A percentile compares a stretch with the other conserved stretches of the same genome.
These are phyloP conservation scores for Tulasnella sp. DNA, from an alignment of 768 basidiomycete genomes.

Conservation along the genomic window DNA sequence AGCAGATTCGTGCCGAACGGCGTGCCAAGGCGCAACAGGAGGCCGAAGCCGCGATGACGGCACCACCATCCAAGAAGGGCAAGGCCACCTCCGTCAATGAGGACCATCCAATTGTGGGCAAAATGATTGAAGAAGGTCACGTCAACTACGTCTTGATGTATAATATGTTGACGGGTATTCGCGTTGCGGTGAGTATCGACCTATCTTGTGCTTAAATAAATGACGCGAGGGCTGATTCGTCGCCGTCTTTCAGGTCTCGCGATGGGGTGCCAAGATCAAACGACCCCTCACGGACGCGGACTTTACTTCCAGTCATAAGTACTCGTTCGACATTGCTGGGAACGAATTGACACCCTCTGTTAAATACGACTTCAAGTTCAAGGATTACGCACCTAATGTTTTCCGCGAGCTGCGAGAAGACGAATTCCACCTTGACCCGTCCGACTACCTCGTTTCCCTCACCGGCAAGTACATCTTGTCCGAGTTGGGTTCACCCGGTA, in stretches of 20 bases:
- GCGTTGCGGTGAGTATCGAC: slow-evolving; percentile 61
- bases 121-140: slow-evolving; percentile 95
- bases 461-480: slow-evolving; percentile 97
- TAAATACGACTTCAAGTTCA: slow-evolving; percentile 99
- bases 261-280: slow-evolving; percentile 92
- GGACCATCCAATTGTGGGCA: slow-evolving; percentile 70
- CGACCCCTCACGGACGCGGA: slow-evolving; percentile 76
- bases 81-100: slow-evolving; percentile 20
- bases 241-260: slow-evolving; percentile 52
- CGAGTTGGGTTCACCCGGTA: slow-evolving; percentile 94
- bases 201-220: not conserved
- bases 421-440: slow-evolving; percentile 89
- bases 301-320: slow-evolving; percentile 83
- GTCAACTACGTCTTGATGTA: slow-evolving; percentile 99
- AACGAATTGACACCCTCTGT: slow-evolving; percentile 98
- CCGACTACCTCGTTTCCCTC: slow-evolving; percentile 92
- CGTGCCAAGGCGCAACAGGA: slow-evolving; percentile 54
- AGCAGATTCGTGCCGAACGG: slow-evolving; percentile 72
- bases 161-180: slow-evolving; percentile 98
- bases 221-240: slow-evolving; percentile 16
- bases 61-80: slow-evolving; percentile 1
- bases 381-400: slow-evolving; percentile 97
- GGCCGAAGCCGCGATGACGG: slow-evolving; percentile 46
- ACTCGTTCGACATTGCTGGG: slow-evolving; percentile 80
- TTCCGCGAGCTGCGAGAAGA: slow-evolving; percentile 94